Conservation (phyloP, 257 asterid species). For the Solanum lycopersicoides region DNA sequence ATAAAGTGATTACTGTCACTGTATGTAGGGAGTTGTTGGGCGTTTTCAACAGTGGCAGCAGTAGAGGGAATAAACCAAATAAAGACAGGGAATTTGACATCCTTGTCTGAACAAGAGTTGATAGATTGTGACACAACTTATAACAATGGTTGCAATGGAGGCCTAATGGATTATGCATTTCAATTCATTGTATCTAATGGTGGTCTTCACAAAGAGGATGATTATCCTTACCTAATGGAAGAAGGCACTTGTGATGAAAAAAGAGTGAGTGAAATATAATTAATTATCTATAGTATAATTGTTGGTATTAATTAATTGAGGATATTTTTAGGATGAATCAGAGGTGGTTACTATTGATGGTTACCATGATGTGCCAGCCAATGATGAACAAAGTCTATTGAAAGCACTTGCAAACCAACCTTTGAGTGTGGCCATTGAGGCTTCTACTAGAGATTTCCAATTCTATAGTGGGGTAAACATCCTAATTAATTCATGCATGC, state of each 20-base stretch:
- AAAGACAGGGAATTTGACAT: conserved; percentile 3
- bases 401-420: conserved; percentile 40
- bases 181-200: conserved; percentile 18
- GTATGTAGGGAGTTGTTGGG: neutral
- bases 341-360: conserved; percentile 24
- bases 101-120: conserved; percentile 31
- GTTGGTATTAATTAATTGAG: neutral
- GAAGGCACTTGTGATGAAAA: conserved; percentile 29
- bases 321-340: conserved; percentile 14
- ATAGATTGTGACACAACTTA: conserved; percentile 27
- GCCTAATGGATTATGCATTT: conserved; percentile 33
- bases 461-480: conserved; percentile 25
- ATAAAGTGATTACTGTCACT: no score
- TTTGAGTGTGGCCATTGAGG: conserved; percentile 30
- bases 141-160: conserved; percentile 32
- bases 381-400: conserved; percentile 22
- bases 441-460: conserved; percentile 32
- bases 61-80: conserved; percentile 12
- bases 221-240: conserved; percentile 30
- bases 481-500: neutral
- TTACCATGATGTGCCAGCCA: conserved; percentile 26
- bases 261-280: conserved; percentile 7
- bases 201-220: conserved; percentile 33
- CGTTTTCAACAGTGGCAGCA: conserved; percentile 11
- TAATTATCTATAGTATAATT: neutral